A percentile compares a stretch with the other conserved stretches of the same genome.
These are phyloP conservation scores for Iris macrosiphon DNA, from an alignment of 106 monocot species.

Conservation along the genomic window DNA sequence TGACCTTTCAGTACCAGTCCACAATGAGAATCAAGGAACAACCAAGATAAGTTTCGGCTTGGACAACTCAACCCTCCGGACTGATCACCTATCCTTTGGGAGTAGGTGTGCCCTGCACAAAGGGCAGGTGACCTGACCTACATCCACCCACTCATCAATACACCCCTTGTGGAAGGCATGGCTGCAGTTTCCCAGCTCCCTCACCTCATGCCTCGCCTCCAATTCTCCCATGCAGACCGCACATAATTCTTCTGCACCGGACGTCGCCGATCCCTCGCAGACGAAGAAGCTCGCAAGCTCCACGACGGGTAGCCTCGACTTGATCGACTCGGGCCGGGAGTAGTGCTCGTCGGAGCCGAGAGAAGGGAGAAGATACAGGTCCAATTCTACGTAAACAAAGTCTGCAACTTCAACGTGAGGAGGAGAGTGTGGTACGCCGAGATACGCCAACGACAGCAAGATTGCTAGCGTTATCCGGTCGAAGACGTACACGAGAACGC, in stretches of 20 bases:
- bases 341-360: too few relatives aligned
- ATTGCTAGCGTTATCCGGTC: constrained; percentile 18
- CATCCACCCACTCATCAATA: too few relatives aligned
- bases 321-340: too few relatives aligned
- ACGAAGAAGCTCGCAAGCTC: constrained; percentile 1
- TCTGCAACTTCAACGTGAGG: too few relatives aligned
- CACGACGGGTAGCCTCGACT: constrained; percentile 19
- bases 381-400: too few relatives aligned
- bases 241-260: constrained; percentile 1
- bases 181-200: constrained; percentile 38
- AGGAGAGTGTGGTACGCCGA: constrained; percentile 10
- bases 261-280: not conserved
- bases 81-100: not conserved
- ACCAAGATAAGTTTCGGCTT: too few relatives aligned
- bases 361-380: too few relatives aligned
- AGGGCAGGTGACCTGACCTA: constrained; percentile 40
- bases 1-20: too few relatives aligned
- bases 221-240: constrained; percentile 34
- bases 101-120: constrained; percentile 34
- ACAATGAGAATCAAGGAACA: too few relatives aligned
- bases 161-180: too few relatives aligned
- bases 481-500: constrained; percentile 26
- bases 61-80: too few relatives aligned
- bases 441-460: constrained; percentile 6
- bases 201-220: constrained; percentile 28